phyloP scores from a whole-genome alignment of 2,329 filamentous ascomycete species.

The Ophiostoma perfectum region DNA sequence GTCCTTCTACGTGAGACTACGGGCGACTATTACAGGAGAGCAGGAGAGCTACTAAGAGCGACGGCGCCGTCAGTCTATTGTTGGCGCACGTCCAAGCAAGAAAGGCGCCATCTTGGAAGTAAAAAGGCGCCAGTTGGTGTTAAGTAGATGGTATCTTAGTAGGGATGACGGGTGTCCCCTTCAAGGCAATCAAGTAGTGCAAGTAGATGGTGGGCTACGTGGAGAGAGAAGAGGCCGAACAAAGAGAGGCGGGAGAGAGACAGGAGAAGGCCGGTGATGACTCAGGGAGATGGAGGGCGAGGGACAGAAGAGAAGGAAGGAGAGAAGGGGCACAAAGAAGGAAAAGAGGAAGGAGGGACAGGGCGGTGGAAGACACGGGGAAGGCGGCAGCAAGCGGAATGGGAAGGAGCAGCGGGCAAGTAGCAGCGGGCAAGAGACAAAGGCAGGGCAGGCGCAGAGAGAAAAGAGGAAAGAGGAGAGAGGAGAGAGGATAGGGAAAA shows the following conservation, averaged over 20 bases:
- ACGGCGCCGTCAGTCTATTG: conserved; percentile 18
- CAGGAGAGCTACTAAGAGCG: conserved; percentile 15
- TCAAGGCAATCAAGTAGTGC: neutral
- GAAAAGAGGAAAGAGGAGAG: conserved; percentile 20
- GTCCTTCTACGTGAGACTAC: conserved; percentile 22
- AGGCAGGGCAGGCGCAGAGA: neutral
- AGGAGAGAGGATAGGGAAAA: conserved; percentile 22
- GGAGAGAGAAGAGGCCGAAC: neutral
- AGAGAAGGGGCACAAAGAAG: neutral
- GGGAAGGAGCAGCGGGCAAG: neutral
- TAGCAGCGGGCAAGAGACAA: neutral
- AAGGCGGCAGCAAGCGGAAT: neutral
- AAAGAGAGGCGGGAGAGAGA: neutral
- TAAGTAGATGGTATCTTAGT: neutral
- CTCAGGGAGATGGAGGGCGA: neutral
- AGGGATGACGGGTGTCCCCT: neutral
- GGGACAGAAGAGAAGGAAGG: neutral
- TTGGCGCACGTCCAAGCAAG: conserved; percentile 8
- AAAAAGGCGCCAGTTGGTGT: conserved; percentile 17
- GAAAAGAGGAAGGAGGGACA: neutral
- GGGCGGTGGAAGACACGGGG: neutral
- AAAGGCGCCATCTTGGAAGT: conserved; percentile 10
- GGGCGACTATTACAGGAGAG: conserved; percentile 16
- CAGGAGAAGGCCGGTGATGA: neutral
- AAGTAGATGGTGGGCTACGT: neutral